phyloP scores from a whole-genome alignment of 2,329 filamentous ascomycete genomes.

The Claviceps paspali region DNA sequence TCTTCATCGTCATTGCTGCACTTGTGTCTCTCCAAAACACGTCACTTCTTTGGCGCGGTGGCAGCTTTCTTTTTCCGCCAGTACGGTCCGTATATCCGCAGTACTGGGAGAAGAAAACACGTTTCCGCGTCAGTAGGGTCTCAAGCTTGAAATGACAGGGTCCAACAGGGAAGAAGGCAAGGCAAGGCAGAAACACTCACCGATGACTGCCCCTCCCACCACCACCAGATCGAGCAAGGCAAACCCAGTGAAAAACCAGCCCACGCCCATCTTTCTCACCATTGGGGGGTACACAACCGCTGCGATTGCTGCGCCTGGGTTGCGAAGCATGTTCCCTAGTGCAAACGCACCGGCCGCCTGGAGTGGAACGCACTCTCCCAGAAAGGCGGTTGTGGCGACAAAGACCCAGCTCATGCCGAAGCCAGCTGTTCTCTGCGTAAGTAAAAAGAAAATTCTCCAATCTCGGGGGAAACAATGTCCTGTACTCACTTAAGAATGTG shows the following conservation, averaged over 20 bases:
- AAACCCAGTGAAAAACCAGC: conserved; percentile 25
- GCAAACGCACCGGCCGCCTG: conserved; percentile 26
- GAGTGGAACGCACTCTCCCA: conserved; percentile 23
- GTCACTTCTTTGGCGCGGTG: neutral
- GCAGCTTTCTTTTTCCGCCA: neutral
- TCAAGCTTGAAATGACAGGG: neutral
- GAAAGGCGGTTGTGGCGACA: conserved; percentile 24
- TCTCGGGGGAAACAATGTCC: too few species aligned
- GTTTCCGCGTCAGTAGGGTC: neutral
- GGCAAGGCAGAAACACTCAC: conserved; percentile 4
- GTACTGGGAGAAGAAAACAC: neutral
- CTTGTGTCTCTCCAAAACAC: too few species aligned
- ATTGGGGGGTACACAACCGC: conserved; percentile 20
- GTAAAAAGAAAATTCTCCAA: neutral
- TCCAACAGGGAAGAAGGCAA: neutral
- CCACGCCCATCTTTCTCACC: conserved; percentile 19
- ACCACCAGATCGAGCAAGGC: conserved; percentile 16
- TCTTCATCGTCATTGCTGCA: too few species aligned
- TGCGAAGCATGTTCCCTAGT: conserved; percentile 23
- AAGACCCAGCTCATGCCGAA: conserved; percentile 26
- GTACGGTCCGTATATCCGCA: neutral
- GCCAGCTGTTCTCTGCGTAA: conserved; percentile 10
- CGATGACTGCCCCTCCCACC: conserved; percentile 11
- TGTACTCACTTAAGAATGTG: conserved; percentile 15
- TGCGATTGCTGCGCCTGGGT: conserved; percentile 22